Percentiles rank a stretch among this genome's conserved stretches.
Conservation (phyloP, 2,329 filamentous ascomycete genomes). For the Colletotrichum plurivorum region DNA sequence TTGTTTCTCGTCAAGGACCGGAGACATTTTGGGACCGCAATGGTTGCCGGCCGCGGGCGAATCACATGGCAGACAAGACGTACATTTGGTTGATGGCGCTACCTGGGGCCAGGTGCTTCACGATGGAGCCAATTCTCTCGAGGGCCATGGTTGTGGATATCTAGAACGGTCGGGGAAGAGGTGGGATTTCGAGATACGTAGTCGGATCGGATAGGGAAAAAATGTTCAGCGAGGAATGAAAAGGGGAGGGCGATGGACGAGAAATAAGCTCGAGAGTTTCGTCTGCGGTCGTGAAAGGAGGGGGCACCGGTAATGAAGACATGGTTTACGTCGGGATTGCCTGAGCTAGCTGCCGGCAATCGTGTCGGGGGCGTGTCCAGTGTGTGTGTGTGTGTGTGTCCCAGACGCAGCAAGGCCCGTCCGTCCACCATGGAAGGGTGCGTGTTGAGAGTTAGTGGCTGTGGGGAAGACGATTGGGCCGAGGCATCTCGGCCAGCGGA, state of each 20-base stretch:
- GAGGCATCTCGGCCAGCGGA: constrained; percentile 38
- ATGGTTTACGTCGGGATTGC: constrained; percentile 32
- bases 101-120: constrained; percentile 86
- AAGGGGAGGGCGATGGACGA: background rate
- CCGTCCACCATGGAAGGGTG: background rate
- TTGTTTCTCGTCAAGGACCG: background rate
- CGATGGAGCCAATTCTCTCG: constrained; percentile 88
- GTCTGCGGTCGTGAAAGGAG: constrained; percentile 13
- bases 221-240: background rate
- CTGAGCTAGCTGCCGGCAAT: constrained; percentile 35
- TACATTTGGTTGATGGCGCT: constrained; percentile 84
- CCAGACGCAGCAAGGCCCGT: constrained; percentile 5
- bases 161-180: background rate
- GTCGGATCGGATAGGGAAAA: background rate
- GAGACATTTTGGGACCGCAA: background rate
- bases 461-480: constrained; percentile 36
- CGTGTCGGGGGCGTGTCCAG: constrained; percentile 31
- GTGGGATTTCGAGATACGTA: background rate
- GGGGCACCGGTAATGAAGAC: constrained; percentile 31
- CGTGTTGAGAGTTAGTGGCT: constrained; percentile 12
- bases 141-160: constrained; percentile 74
- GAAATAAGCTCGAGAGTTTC: constrained; percentile 35
- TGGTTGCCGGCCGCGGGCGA: background rate
- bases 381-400: constrained; percentile 6
- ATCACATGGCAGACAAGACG: constrained; percentile 51